phyloP scores from a whole-genome alignment of 1,284 basidiomycete genomes.

The Ceratobasidium sp. region DNA sequence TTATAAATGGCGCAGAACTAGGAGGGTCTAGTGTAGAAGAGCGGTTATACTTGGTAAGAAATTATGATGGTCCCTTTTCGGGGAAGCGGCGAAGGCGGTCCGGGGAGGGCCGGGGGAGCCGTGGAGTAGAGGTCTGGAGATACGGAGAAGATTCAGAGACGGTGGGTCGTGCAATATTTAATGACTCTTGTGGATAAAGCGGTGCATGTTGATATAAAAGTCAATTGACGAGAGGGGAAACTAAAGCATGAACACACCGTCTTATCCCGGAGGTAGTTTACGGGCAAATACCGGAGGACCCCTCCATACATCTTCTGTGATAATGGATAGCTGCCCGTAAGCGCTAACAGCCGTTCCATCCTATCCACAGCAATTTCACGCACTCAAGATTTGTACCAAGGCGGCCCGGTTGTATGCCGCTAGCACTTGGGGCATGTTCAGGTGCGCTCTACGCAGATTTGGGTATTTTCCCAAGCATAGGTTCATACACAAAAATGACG shows the following conservation, averaged over 20 bases:
- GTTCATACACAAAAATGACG: too few relatives aligned
- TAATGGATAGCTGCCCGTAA: background rate
- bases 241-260: background rate
- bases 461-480: too few relatives aligned
- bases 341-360: too few relatives aligned
- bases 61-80: background rate
- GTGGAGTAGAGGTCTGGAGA: constrained; percentile 19
- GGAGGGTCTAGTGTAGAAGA: background rate
- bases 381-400: too few relatives aligned
- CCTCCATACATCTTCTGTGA: background rate
- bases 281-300: constrained; percentile 11
- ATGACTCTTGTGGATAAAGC: background rate
- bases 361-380: too few relatives aligned
- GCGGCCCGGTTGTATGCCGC: too few relatives aligned
- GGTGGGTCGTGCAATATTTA: background rate
- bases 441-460: too few relatives aligned
- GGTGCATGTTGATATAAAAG: too few relatives aligned
- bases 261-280: background rate
- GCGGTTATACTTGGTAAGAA: constrained; percentile 16
- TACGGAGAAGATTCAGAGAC: background rate
- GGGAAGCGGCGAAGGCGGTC: constrained; percentile 22
- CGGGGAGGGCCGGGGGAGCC: constrained; percentile 38
- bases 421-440: too few relatives aligned
- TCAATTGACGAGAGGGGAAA: too few relatives aligned
- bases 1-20: background rate